Evolutionary conservation across 2,329 filamentous ascomycete genomes (phyloP).

Genomic region (Botrytis tulipae): DNA sequence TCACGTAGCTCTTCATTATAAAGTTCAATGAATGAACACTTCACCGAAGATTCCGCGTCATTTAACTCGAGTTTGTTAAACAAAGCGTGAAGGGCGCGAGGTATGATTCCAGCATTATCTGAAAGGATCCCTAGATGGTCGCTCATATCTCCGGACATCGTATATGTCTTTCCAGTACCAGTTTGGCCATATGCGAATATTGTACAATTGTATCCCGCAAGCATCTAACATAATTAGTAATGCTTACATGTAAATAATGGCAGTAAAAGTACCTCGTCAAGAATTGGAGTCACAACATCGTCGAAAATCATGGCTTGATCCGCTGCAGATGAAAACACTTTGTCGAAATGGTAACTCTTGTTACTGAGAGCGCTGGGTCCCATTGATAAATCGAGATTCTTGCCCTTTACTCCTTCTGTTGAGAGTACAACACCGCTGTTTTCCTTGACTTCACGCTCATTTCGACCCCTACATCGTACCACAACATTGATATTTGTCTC

Average conservation of each 20-base stretch:
- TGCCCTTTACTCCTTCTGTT: constrained; percentile 85
- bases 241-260: background rate
- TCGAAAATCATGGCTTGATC: constrained; percentile 95
- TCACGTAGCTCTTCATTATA: constrained; percentile 98
- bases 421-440: constrained; percentile 91
- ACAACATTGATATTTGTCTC: constrained; percentile 98
- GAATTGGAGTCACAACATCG: constrained; percentile 87
- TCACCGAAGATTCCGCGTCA: constrained; percentile 81
- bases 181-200: constrained; percentile 99
- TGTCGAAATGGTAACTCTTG: constrained; percentile 95
- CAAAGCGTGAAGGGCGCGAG: constrained; percentile 80
- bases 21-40: constrained; percentile 97
- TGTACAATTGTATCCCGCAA: constrained; percentile 94
- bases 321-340: constrained; percentile 91
- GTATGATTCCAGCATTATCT: constrained; percentile 92
- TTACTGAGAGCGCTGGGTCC: constrained; percentile 89
- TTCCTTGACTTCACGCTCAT: constrained; percentile 86
- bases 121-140: constrained; percentile 82
- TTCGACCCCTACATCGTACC: constrained; percentile 88
- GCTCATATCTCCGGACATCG: constrained; percentile 97
- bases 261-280: constrained; percentile 73
- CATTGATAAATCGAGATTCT: constrained; percentile 83
- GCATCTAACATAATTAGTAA: constrained; percentile 59
- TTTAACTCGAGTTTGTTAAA: constrained; percentile 81
- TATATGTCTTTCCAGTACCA: constrained; percentile 97